Conservation (phyloP, 768 basidiomycete species). For the Lactarius akahatsu region DNA sequence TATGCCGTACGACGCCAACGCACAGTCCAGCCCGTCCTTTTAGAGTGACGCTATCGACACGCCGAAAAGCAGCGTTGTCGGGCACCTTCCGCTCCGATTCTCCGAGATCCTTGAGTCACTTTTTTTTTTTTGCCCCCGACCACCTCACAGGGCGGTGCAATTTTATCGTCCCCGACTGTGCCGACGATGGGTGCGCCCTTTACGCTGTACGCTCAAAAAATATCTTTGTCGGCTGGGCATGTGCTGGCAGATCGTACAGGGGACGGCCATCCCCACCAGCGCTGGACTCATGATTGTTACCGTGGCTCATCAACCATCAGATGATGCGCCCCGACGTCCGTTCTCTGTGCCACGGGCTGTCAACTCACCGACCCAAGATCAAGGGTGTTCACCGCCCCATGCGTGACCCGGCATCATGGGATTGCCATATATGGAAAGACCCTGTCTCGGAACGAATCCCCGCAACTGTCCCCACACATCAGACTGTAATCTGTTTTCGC, state of each 20-base stretch:
- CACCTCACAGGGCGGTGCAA: not conserved
- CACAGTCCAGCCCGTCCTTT: not conserved
- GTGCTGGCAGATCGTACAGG: not conserved
- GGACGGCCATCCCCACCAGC: too few relatives aligned
- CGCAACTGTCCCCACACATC: not conserved
- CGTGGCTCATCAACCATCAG: not conserved
- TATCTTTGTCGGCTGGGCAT: not conserved
- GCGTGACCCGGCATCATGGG: not conserved
- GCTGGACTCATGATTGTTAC: not conserved
- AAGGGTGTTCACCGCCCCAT: not conserved
- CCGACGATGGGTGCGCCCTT: slow-evolving; percentile 16
- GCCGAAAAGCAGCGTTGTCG: not conserved
- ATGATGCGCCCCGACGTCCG: not conserved
- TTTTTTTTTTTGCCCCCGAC: not conserved
- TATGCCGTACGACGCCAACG: not conserved
- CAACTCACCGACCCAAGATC: not conserved
- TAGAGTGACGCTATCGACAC: not conserved
- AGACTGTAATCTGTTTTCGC: not conserved
- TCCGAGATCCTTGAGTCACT: not conserved
- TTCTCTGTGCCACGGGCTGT: not conserved
- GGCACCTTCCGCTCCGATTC: slow-evolving; percentile 5
- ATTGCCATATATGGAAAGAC: not conserved
- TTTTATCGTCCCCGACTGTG: slow-evolving; percentile 1
- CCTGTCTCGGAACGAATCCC: not conserved
- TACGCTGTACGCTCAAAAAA: slow-evolving; percentile 19